A percentile compares a stretch with the other conserved stretches of the same genome.
Evolutionary conservation across 345 rosid genomes (phyloP).

Genomic region (Lepidium aucheri): DNA sequence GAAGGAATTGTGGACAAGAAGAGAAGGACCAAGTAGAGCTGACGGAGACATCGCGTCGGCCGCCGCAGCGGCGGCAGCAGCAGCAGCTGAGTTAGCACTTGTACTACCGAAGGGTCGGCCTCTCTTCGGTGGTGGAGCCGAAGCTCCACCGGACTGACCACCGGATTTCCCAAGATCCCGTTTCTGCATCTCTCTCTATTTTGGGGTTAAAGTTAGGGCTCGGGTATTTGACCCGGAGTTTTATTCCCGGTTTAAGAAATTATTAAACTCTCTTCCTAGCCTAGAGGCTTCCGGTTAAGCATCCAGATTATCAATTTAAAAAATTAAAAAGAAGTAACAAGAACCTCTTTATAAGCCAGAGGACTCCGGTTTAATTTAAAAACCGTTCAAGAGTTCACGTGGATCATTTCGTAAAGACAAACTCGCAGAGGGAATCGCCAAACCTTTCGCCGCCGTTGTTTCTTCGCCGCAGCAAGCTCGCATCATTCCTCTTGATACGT

Average conservation of each 20-base stretch:
- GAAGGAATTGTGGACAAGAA: conserved; percentile 82
- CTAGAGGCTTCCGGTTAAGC: no score
- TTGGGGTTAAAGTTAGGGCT: conserved; percentile 13
- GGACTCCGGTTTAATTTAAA: neutral
- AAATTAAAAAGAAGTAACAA: no score
- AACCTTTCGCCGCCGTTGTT: conserved; percentile 23
- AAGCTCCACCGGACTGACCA: conserved; percentile 52
- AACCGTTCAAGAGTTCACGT: neutral
- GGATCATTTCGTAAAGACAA: neutral
- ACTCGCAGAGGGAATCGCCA: conserved; percentile 10
- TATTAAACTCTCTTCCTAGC: no score
- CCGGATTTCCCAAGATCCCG: conserved; percentile 69
- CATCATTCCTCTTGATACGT: neutral
- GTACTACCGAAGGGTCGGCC: conserved; percentile 93
- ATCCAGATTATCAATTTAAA: no score
- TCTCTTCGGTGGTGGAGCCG: conserved; percentile 61
- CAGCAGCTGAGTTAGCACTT: conserved; percentile 29
- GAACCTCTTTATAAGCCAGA: neutral
- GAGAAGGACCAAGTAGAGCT: conserved; percentile 74
- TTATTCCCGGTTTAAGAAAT: neutral
- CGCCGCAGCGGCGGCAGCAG: conserved; percentile 36
- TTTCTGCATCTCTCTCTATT: conserved; percentile 66
- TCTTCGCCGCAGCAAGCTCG: neutral
- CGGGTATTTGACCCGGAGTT: neutral
- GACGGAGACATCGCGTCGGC: conserved; percentile 65